These are phyloP conservation scores for Fusarium austroafricanum DNA, from an alignment of 2,329 filamentous ascomycete species.

Conservation along the genomic window DNA sequence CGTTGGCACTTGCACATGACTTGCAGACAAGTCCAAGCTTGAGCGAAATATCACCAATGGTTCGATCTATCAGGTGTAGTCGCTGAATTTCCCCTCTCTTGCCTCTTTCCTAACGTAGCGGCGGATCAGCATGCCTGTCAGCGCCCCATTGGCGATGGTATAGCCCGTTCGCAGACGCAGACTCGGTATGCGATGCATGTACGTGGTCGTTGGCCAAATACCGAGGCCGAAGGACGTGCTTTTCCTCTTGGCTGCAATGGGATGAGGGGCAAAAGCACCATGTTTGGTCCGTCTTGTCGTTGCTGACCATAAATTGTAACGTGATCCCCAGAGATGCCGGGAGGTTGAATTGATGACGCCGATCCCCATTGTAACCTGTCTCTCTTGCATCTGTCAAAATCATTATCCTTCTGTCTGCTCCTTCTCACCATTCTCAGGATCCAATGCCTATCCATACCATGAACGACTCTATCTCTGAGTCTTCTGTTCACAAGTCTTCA, in stretches of 20 bases:
- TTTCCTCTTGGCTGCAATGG: conserved; percentile 16
- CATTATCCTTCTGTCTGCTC: conserved; percentile 8
- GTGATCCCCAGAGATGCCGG: conserved; percentile 34
- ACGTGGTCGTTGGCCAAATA: conserved; percentile 12
- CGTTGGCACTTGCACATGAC: conserved; percentile 20
- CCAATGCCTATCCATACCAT: conserved; percentile 47
- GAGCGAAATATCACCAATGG: conserved; percentile 14
- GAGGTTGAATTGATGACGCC: conserved; percentile 15
- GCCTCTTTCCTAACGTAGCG: conserved; percentile 13
- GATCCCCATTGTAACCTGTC: conserved; percentile 23
- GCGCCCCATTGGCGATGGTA: conserved; percentile 6
- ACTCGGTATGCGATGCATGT: conserved; percentile 17
- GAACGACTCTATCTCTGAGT: conserved; percentile 51
- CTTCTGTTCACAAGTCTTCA: conserved; percentile 50
- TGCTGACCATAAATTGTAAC: conserved; percentile 43
- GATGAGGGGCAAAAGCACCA: conserved; percentile 24
- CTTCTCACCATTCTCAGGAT: conserved; percentile 24
- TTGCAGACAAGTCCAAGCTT: background rate
- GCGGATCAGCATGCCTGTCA: conserved; percentile 20
- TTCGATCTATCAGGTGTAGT: conserved; percentile 33
- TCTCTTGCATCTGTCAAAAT: conserved; percentile 21
- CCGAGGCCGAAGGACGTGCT: conserved; percentile 19
- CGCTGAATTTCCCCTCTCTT: conserved; percentile 8
- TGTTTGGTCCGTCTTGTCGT: background rate
- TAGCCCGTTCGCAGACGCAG: conserved; percentile 4